A percentile compares a stretch with the other conserved stretches of the same genome.
Evolutionary conservation across 768 basidiomycete genomes (phyloP).

Genomic region (Mycena alexandri): DNA sequence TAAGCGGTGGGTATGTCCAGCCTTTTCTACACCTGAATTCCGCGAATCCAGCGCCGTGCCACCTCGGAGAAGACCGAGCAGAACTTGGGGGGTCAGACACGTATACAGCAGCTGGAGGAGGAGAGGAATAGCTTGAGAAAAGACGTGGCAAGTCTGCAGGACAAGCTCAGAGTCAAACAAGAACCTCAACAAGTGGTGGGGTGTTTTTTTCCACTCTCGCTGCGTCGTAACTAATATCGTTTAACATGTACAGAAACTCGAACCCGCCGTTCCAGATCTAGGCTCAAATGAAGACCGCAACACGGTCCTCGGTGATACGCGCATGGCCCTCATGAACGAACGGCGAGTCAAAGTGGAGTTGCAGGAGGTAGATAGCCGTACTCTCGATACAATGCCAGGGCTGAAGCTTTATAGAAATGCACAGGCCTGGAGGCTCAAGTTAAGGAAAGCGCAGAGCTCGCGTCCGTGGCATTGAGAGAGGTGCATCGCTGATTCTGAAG

Average conservation of each 20-base stretch:
- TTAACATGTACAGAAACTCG: not conserved
- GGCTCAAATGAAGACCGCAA: not conserved
- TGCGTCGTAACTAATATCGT: too few relatives aligned
- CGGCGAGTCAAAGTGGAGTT: not conserved
- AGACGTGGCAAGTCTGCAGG: not conserved
- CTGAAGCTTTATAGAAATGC: slow-evolving; percentile 10
- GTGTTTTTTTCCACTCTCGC: too few relatives aligned
- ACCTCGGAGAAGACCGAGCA: not conserved
- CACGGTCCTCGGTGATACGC: not conserved
- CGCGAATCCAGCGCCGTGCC: not conserved
- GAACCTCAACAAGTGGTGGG: not conserved
- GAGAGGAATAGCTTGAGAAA: not conserved
- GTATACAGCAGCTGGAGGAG: not conserved
- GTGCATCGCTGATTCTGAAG: not conserved
- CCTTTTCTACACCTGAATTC: too few relatives aligned
- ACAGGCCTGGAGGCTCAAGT: not conserved
- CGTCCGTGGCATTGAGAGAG: slow-evolving; percentile 15
- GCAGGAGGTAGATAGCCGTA: not conserved
- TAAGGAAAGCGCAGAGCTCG: slow-evolving; percentile 1
- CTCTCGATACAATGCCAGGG: too few relatives aligned
- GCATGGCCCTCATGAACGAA: not conserved
- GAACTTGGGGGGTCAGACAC: not conserved
- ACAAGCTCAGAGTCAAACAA: not conserved
- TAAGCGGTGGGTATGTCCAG: not conserved
- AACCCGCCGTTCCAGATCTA: not conserved